Evolutionary conservation across 2,329 filamentous ascomycete species (phyloP).

Genomic region (Venturia aucupariae): DNA sequence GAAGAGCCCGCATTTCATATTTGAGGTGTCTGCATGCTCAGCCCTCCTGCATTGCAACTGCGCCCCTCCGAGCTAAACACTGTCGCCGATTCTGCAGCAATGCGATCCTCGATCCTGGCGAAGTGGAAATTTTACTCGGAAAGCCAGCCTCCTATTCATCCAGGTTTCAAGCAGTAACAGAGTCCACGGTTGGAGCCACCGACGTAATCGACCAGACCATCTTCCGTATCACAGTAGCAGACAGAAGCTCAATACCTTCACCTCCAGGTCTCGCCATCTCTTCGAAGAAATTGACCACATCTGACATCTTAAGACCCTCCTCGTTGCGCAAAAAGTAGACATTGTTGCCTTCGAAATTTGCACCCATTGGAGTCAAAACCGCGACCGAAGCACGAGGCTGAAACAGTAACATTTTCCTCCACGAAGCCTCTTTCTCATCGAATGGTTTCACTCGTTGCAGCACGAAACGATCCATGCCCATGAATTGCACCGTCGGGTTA

Average conservation of each 20-base stretch:
- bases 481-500: background rate
- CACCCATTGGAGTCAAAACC: background rate
- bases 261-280: background rate
- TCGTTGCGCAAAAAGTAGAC: background rate
- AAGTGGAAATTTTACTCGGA: too few relatives aligned
- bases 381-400: background rate
- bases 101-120: too few relatives aligned
- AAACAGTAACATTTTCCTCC: slow-evolving; percentile 7
- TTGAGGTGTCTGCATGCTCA: too few relatives aligned
- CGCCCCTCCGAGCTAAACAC: too few relatives aligned
- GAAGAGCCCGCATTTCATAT: too few relatives aligned
- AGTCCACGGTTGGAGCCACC: background rate
- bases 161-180: background rate
- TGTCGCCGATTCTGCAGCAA: too few relatives aligned
- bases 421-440: background rate
- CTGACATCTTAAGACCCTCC: background rate
- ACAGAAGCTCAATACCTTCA: slow-evolving; percentile 1
- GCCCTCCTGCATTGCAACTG: too few relatives aligned
- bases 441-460: background rate
- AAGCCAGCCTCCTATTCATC: background rate
- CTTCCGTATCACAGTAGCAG: slow-evolving; percentile 1
- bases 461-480: slow-evolving; percentile 8
- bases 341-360: background rate
- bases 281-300: slow-evolving; percentile 6
- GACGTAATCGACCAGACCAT: slow-evolving; percentile 9